Evolutionary conservation across 768 basidiomycete genomes (phyloP), one percentile per base, ranked within the genome.

Genomic region (Suillus decipiens): DNA sequence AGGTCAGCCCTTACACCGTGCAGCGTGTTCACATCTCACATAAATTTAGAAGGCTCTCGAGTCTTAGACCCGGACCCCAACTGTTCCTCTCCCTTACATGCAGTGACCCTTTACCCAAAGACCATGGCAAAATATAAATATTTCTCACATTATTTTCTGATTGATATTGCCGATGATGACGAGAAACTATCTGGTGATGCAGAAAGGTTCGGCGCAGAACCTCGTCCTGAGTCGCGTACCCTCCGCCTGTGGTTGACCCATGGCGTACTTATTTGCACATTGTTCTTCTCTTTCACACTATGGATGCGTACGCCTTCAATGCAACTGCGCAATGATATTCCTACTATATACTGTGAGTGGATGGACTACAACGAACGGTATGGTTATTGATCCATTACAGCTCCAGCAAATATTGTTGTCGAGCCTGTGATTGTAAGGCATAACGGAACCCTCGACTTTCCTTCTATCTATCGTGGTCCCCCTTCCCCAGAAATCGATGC

Each of bases 401-500:
- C 60, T 2, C 64, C 67, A n/a, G 67, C 60, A 15, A 63, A 51
- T 45, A 57, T 58, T 17, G 65, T 53, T 31, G 17, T 66, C 15
- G 65, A 67, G 59, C 63, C 65, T 34, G 43, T 41, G 19, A 36
- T 19, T 15, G 22, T 37, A 36, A 65, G 61, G 36, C 62, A 59
- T 28, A 67, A 62, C 42, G 66, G 58, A 22, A 22, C 19, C 31
- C 43, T 67, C 17, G n/a, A 62, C 33, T 59, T 48, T 47, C 57
- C 41, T 24, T 65, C 60, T 5, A 50, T 58, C 11, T 67, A 59
- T 53, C 64, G 64, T 28, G 64, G 66, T 7, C 24, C 57, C 11
- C 66, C 66, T 10, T 33, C 51, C 22, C 28, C 61, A 14, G 66
- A 66, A 24, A 57, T 67, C 17, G 66, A 67, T 45, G 59, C 47